Base-by-base conservation (phyloP, 805 yeast genomes). In the Debaryomyces tyrocola region DNA sequence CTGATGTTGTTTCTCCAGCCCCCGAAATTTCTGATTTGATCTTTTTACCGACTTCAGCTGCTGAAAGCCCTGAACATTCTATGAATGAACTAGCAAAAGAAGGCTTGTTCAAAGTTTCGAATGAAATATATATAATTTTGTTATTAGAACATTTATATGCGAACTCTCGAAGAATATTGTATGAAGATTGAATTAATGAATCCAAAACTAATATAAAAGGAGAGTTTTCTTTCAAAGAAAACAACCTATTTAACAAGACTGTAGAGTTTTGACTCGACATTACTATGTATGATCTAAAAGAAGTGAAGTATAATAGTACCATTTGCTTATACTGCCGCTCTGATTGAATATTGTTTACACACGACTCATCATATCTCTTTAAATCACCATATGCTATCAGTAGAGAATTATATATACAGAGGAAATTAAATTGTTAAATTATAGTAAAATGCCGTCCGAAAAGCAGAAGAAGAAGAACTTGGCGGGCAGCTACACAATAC, bases 171-270 rank as follows among this genome's bases (percentile, higher is more conserved):
- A 87, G 57, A 10, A 91, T 63, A 39, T 69, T 56, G 27, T 67
- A 54, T 0, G 90, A 80, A 0, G 94, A 80, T 62, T 91, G 97
- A 0, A 77, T 70, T 8, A 90, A 64, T 1, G 87, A 75, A 61
- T 94, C 98, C 7, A 79, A 59, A 4, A 86, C 70, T 4, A 92
- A 71, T 2, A 89, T 63, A 45, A 92, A 79, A 0, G 96, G 95
- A 0, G 92, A 78, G 18, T 65, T 64, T 57, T 94, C 98, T 52
- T 84, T 87, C 43, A 88, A 67, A 2, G 83, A 66, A 2, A 94
- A 63, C 6, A 89, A 69, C 48, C 98, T 69, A 39, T 77, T 81
- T 46, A 91, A 70, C 5, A 90, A 69, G 28, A 85, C 84, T 5
- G 62, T 49, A 4, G 76, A 63, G 37, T 57, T 64, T 47, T 67